These are phyloP conservation scores for Raphanus sativus DNA, from an alignment of 345 rosid genomes.

Conservation along the genomic window DNA sequence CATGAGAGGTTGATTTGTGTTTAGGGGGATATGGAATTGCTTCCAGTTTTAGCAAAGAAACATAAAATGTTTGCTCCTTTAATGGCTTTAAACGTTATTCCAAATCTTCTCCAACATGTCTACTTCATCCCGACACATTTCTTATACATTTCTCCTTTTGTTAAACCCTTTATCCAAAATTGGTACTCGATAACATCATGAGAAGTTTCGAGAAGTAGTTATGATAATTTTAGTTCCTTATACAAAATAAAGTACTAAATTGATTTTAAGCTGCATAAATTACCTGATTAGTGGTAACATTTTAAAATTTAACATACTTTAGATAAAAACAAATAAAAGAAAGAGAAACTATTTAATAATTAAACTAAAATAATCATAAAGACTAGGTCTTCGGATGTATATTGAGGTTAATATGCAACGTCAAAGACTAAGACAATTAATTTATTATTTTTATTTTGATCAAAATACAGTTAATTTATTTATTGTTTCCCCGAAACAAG, in stretches of 20 bases:
- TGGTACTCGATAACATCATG: neutral
- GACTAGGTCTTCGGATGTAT: neutral
- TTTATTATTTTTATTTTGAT: too few species aligned
- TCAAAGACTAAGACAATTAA: neutral
- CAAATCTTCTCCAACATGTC: constrained; percentile 36
- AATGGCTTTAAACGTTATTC: constrained; percentile 24
- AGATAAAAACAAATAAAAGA: neutral
- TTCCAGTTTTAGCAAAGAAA: constrained; percentile 35
- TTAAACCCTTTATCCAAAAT: neutral
- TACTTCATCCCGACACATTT: constrained; percentile 29
- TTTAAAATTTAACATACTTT: neutral
- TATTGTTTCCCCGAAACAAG: neutral
- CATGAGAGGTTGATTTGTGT: constrained; percentile 10
- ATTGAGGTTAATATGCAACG: neutral
- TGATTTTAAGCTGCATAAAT: neutral
- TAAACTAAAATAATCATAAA: too few species aligned
- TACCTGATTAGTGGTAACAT: neutral
- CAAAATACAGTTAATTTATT: neutral
- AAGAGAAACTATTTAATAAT: too few species aligned
- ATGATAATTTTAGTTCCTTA: neutral
- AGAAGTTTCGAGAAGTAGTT: neutral
- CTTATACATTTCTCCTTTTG: neutral
- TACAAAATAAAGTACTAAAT: neutral
- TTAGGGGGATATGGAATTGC: constrained; percentile 25
- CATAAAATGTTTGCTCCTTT: constrained; percentile 23